phyloP scores from a whole-genome alignment of 2,329 filamentous ascomycete genomes.

The Endocalyx cinctus region DNA sequence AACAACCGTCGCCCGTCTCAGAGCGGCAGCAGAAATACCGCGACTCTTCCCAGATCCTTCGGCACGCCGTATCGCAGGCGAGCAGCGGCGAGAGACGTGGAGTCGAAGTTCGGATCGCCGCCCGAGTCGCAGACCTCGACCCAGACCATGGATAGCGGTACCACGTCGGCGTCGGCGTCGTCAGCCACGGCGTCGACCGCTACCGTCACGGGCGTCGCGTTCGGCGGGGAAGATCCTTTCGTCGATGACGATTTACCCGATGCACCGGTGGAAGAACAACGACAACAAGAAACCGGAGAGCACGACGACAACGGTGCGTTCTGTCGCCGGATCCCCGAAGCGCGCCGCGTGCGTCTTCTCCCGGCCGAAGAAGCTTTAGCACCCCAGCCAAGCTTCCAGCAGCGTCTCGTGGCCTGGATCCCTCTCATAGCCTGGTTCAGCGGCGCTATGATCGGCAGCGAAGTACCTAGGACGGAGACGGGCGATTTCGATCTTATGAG shows the following conservation, averaged over 20 bases:
- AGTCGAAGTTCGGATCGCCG: constrained; percentile 32
- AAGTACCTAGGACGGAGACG: constrained; percentile 66
- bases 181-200: constrained; percentile 39
- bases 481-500: constrained; percentile 74
- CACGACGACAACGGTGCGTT: constrained; percentile 37
- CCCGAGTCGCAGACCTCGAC: constrained; percentile 47
- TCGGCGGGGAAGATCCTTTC: constrained; percentile 1
- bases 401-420: constrained; percentile 60
- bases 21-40: constrained; percentile 15
- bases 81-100: constrained; percentile 21
- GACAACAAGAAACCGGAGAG: constrained; percentile 18
- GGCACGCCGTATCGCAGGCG: constrained; percentile 8
- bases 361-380: constrained; percentile 67
- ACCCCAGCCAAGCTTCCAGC: constrained; percentile 60
- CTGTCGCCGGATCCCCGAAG: constrained; percentile 62
- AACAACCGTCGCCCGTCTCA: constrained; percentile 20
- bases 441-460: constrained; percentile 67
- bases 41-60: constrained; percentile 29
- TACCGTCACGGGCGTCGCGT: constrained; percentile 35
- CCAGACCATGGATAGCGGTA: constrained; percentile 52
- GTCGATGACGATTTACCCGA: constrained; percentile 10
- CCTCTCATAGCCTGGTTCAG: constrained; percentile 71
- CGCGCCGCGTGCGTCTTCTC: constrained; percentile 59
- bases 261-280: neutral
- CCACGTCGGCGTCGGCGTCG: constrained; percentile 36